phyloP scores from a whole-genome alignment of 768 basidiomycete species.

The Pleurotus tuoliensis region DNA sequence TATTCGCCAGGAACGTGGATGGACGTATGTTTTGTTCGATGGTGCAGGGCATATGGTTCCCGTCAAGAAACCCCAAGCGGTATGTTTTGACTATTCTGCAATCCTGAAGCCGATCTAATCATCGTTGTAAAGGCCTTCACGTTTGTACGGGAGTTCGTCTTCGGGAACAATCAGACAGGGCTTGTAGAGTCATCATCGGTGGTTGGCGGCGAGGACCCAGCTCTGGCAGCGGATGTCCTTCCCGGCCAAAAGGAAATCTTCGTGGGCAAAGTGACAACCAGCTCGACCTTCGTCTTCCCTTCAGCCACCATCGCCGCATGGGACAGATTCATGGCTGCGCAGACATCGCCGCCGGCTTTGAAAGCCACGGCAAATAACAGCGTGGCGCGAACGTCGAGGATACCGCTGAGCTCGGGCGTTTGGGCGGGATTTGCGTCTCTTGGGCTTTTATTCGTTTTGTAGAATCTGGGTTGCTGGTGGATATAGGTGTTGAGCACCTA shows the following conservation, averaged over 20 bases:
- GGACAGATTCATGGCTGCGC: slow-evolving; percentile 44
- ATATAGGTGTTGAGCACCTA: no score
- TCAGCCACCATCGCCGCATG: slow-evolving; percentile 54
- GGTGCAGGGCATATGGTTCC: slow-evolving; percentile 41
- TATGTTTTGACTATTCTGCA: slow-evolving; percentile 17
- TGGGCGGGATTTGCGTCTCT: neutral
- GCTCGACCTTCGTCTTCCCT: slow-evolving; percentile 53
- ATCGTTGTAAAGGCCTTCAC: slow-evolving; percentile 44
- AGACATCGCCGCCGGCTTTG: slow-evolving; percentile 21
- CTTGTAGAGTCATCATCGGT: slow-evolving; percentile 39
- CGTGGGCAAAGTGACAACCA: slow-evolving; percentile 46
- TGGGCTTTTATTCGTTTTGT: neutral
- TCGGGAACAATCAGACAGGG: slow-evolving; percentile 60
- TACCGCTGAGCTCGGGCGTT: neutral
- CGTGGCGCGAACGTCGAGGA: neutral
- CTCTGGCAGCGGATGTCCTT: slow-evolving; percentile 42
- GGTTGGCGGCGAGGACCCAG: slow-evolving; percentile 46
- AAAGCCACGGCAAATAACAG: neutral
- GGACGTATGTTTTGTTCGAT: slow-evolving; percentile 48
- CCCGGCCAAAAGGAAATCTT: slow-evolving; percentile 54
- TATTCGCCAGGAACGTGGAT: slow-evolving; percentile 70
- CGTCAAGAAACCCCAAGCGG: slow-evolving; percentile 28
- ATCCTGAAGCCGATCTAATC: neutral
- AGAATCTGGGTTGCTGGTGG: neutral
- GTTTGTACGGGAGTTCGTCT: slow-evolving; percentile 63